Base-by-base conservation (phyloP, 768 basidiomycete genomes). In the Hygrocybe coccinea region DNA sequence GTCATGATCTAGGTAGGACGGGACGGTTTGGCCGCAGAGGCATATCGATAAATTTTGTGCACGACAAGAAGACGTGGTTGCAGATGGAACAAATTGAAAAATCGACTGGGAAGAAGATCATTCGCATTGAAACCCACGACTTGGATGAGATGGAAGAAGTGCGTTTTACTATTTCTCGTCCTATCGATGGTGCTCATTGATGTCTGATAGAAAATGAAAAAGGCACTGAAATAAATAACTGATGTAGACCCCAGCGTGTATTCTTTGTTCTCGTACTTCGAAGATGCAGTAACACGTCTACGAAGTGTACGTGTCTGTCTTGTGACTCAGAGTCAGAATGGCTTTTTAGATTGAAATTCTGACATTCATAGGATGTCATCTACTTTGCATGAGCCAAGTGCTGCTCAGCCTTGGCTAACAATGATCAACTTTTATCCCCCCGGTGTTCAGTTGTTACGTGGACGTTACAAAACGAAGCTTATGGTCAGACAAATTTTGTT, bases 1-100 rank as follows among this genome's bases (percentile, higher is more conserved):
- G 19, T 17, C 41, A 15, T 21, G 46, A 29, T 52, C 3, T 61
- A 97, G 95, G 95, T 49, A 91, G 97, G 53, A 99, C 97, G 46
- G 97, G 97, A 56, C 89, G 97, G 43, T 99, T 99, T 69, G 97
- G 97, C 53, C 86, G 97, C 44, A 93, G 91, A 70, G 97, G 97
- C 4, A 90, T 97, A 52, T 94, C 94, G 34, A 91, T 99, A 67
- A 97, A 97, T 70, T 98, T 99, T 66, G 95, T 97, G 12, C 92
- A 97, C 69, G 87, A 98, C 74, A 77, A 85, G 67, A 76, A 76
- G 69, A 93, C 94, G 5, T 94, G 89, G 85, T 55, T 79, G 64
- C 89, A 95, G 67, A 95, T 98, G 86, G 81, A 95, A 62, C 78
- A 81, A 65, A 97, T 99, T 56, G 89, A 95, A 74, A 78, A 85